phyloP scores from a whole-genome alignment of 2,329 filamentous ascomycete species.

The Dendrostoma leiphaemia region DNA sequence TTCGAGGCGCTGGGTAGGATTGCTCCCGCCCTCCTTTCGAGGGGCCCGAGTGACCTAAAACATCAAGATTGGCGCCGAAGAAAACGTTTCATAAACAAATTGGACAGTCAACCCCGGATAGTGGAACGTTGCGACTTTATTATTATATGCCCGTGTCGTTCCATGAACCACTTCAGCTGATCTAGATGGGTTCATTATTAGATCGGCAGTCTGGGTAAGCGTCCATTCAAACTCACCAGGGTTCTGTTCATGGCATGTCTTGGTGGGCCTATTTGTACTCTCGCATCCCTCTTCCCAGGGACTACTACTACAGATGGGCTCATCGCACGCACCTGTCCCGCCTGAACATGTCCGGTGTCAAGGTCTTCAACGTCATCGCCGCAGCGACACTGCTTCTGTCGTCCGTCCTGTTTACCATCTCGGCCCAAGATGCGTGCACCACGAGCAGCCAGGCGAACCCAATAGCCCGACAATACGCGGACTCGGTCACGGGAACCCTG shows the following conservation, averaged over 20 bases:
- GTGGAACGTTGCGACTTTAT: no score
- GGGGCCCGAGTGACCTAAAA: no score
- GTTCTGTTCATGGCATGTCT: background rate
- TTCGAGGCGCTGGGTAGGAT: background rate
- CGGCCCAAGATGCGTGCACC: constrained; percentile 23
- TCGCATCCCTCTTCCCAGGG: background rate
- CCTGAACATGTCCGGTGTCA: constrained; percentile 14
- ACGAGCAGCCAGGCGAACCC: constrained; percentile 42
- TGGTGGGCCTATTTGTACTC: background rate
- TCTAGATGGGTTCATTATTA: no score
- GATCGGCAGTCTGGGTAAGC: no score
- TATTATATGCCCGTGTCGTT: no score
- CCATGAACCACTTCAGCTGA: no score
- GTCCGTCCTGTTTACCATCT: constrained; percentile 2
- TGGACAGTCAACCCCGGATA: background rate
- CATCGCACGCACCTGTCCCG: background rate
- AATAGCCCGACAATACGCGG: constrained; percentile 43
- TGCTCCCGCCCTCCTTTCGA: no score
- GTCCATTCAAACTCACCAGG: no score
- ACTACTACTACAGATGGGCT: background rate
- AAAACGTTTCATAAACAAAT: constrained; percentile 2
- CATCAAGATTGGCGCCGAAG: background rate
- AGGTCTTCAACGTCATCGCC: constrained; percentile 4
- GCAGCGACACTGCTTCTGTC: constrained; percentile 13
- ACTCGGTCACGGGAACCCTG: constrained; percentile 48